Conservation (phyloP, 805 yeast genomes). For the Candida tallmaniae region DNA sequence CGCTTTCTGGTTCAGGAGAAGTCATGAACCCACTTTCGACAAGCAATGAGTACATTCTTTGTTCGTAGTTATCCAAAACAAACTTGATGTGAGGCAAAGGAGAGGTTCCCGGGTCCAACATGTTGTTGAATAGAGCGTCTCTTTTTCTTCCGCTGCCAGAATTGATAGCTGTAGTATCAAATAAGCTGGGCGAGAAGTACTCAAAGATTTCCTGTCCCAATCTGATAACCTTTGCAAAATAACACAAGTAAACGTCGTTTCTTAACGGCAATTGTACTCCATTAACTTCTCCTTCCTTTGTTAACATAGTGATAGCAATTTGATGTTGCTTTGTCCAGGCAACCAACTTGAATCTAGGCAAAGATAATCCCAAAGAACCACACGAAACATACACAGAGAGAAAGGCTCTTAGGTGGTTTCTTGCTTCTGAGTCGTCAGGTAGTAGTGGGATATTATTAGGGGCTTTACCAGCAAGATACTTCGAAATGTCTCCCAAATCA, state of each 20-base stretch:
- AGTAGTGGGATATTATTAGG: constrained; percentile 13
- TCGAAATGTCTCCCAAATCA: constrained; percentile 39
- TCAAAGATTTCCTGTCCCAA: constrained; percentile 48
- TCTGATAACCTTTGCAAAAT: constrained; percentile 40
- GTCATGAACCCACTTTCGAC: constrained; percentile 37
- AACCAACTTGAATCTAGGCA: constrained; percentile 48
- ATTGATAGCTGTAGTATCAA: constrained; percentile 9
- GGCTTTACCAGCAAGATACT: constrained; percentile 6
- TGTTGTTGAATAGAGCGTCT: constrained; percentile 11
- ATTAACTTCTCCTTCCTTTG: constrained; percentile 14
- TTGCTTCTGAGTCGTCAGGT: constrained; percentile 18
- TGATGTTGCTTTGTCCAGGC: constrained; percentile 45
- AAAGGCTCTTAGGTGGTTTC: constrained; percentile 35
- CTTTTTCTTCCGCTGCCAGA: constrained; percentile 4
- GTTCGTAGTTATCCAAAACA: constrained; percentile 37
- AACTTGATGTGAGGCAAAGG: constrained; percentile 14
- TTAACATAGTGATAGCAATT: constrained; percentile 18
- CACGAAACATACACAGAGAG: constrained; percentile 48
- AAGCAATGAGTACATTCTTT: constrained; percentile 34
- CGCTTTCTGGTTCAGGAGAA: constrained; percentile 12
- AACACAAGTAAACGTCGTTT: constrained; percentile 40
- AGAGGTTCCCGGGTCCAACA: constrained; percentile 12
- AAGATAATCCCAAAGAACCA: constrained; percentile 47
- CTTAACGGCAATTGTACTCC: constrained; percentile 17
- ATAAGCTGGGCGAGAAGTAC: constrained; percentile 27